Conservation (phyloP, 352 stramenopile genomes). For the Phytophthora litchii region DNA sequence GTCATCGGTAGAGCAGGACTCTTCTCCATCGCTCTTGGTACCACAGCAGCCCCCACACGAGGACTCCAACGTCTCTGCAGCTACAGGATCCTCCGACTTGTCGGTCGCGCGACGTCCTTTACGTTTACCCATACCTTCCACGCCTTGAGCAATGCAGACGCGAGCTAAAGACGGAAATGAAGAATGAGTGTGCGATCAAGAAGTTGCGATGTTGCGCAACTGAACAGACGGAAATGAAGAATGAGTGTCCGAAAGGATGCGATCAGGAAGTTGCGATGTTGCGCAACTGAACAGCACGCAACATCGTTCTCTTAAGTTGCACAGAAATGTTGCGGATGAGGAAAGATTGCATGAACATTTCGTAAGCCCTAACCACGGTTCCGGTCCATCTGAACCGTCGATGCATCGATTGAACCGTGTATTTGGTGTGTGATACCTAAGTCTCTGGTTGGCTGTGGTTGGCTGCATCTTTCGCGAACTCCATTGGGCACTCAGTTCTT, state of each 20-base stretch:
- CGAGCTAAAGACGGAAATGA: too few relatives aligned
- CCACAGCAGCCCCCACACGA: slow-evolving; percentile 12
- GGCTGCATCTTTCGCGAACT: not conserved
- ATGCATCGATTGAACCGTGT: not conserved
- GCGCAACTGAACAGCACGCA: slow-evolving; percentile 2
- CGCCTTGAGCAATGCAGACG: too few relatives aligned
- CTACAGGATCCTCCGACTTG: not conserved
- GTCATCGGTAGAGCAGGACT: slow-evolving; percentile 33
- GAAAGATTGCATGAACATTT: slow-evolving; percentile 8
- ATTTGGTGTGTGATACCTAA: slow-evolving; percentile 10
- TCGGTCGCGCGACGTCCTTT: slow-evolving; percentile 5
- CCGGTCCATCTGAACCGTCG: slow-evolving; percentile 9
- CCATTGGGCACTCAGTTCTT: slow-evolving; percentile 40
- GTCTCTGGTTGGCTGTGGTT: slow-evolving; percentile 33
- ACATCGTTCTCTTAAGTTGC: slow-evolving; percentile 4
- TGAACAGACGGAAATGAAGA: slow-evolving; percentile 15
- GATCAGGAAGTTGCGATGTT: slow-evolving; percentile 14
- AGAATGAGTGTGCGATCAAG: slow-evolving; percentile 14
- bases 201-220: slow-evolving; percentile 8
- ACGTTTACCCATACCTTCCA: slow-evolving; percentile 20
- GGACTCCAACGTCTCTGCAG: not conserved
- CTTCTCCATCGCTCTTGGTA: slow-evolving; percentile 29
- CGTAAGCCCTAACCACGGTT: not conserved
- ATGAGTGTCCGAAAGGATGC: slow-evolving; percentile 3
- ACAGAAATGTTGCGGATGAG: not conserved